Conservation (phyloP, 1,284 basidiomycete species). For the Earliella scabrosa region DNA sequence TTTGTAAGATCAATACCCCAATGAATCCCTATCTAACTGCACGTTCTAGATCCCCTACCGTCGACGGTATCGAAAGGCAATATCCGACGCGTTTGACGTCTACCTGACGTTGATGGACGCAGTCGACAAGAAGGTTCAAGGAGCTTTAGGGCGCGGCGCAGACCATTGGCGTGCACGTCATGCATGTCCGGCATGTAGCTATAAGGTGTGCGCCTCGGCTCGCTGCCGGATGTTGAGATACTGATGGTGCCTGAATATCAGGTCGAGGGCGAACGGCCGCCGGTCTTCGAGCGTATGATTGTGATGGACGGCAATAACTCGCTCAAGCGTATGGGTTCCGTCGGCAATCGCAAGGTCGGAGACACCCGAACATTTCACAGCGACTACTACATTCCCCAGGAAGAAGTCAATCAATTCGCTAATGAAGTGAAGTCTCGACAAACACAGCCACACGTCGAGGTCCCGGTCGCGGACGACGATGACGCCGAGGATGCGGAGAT, state of each 20-base stretch:
- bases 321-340: constrained; percentile 32
- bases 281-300: constrained; percentile 25
- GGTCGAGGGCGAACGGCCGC: constrained; percentile 24
- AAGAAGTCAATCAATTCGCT: constrained; percentile 35
- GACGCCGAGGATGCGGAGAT: not conserved
- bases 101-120: constrained; percentile 31
- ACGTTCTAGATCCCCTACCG: constrained; percentile 18
- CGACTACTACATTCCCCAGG: constrained; percentile 29
- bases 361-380: constrained; percentile 25
- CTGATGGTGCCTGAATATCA: not conserved
- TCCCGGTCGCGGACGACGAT: not conserved
- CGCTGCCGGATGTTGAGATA: too few species aligned
- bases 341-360: constrained; percentile 8
- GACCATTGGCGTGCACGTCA: constrained; percentile 34
- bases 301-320: constrained; percentile 42
- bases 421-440: constrained; percentile 31
- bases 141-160: constrained; percentile 23
- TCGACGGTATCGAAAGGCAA: constrained; percentile 8
- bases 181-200: constrained; percentile 37
- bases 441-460: not conserved
- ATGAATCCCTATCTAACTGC: not conserved
- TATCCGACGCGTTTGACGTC: constrained; percentile 35
- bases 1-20: constrained; percentile 21
- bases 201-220: constrained; percentile 30
- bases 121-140: constrained; percentile 22